Evolutionary conservation across 345 rosid genomes (phyloP), one percentile per base, ranked within the genome.

Genomic region (Balakata baccata): DNA sequence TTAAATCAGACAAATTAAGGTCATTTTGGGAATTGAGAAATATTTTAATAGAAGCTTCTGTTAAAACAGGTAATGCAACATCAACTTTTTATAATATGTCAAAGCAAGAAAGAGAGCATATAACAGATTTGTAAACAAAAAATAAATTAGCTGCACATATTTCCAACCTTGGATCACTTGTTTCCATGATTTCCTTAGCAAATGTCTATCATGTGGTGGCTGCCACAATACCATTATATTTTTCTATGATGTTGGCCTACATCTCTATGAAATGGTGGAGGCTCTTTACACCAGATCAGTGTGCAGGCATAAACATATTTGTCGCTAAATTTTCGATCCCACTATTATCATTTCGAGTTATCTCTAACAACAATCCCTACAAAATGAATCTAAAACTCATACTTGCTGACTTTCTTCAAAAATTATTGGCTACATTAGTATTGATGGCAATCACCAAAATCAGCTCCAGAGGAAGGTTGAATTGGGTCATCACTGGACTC

Each of bases 301-400:
- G 97, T 76, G 81, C 88, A 50, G 98, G 97, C 64, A 92, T 94
- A 65, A 92, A 90, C 89, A 94, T 84, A 84, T 89, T 92, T 56
- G 98, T 92, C 11, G 91, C 97, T 4, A 92, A 94, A 78, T 88
- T 90, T 66, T 89, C 97, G 3, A 83, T 94, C 53, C 98, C 97
- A 5, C 79, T 92, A 53, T 70, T 94, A 51, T 87, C 97, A 17
- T 92, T 94, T 83, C 92, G 90, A 68, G 85, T 92, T 52, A 83
- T 94, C 56, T 83, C 94, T 17, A 65, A 76, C 47, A 90, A 82
- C 87, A 86, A 94, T 77, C 97, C 92, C 0, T 92, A 84, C 78
- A 83, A 82, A 63, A 90, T 94, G 97, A 90, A 86, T 86, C 78
- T 80, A 50, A 89, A 72, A 57, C 91, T 94, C 77, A 79, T 90